Evolutionary conservation across 139 green algal species (phyloP).

Genomic region (Bryopsis sp.): DNA sequence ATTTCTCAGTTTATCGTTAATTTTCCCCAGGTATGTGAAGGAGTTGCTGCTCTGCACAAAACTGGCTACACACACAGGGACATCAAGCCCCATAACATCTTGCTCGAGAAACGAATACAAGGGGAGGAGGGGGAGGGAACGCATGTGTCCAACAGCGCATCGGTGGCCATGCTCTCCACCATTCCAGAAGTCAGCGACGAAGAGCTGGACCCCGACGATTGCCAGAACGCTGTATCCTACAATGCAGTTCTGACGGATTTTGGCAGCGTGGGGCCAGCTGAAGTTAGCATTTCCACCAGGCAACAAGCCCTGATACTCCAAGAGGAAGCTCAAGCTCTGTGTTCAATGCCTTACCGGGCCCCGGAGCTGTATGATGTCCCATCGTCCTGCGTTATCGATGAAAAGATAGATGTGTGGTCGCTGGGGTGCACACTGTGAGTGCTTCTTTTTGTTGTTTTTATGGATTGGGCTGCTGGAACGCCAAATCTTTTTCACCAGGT

Average conservation of each 20-base stretch:
- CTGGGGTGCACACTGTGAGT: slow-evolving; percentile 67
- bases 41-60: slow-evolving; percentile 55
- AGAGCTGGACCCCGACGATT: slow-evolving; percentile 5
- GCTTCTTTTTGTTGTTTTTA: neutral
- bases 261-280: slow-evolving; percentile 44
- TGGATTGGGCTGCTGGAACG: too few relatives aligned
- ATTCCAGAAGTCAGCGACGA: slow-evolving; percentile 18
- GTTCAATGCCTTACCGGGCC: slow-evolving; percentile 58
- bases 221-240: slow-evolving; percentile 19
- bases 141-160: slow-evolving; percentile 3
- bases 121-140: neutral
- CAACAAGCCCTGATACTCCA: slow-evolving; percentile 59
- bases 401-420: slow-evolving; percentile 74
- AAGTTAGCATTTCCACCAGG: slow-evolving; percentile 39
- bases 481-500: too few relatives aligned
- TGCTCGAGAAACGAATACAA: slow-evolving; percentile 32
- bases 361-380: slow-evolving; percentile 86
- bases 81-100: slow-evolving; percentile 83
- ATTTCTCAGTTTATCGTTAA: too few relatives aligned
- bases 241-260: slow-evolving; percentile 75
- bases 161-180: slow-evolving; percentile 33
- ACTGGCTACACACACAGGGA: slow-evolving; percentile 62
- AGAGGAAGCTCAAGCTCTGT: slow-evolving; percentile 59
- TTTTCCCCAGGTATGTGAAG: slow-evolving; percentile 52
- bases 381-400: slow-evolving; percentile 56